Conservation (phyloP, 805 yeast species). For the Ogataea saltuana region DNA sequence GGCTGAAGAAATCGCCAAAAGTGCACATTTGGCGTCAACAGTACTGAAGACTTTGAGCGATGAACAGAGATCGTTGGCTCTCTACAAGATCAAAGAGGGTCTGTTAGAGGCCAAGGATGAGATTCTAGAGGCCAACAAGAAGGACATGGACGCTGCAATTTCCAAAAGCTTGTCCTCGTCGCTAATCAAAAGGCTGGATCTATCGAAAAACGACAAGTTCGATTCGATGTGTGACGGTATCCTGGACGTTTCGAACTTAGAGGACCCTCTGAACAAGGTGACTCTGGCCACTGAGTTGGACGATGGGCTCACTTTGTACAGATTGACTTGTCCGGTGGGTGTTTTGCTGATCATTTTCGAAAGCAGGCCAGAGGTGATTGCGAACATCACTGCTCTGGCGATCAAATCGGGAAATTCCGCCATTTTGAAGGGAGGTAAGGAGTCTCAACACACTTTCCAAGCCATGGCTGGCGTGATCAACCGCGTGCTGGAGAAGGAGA, state of each 20-base stretch:
- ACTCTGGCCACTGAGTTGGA: slow-evolving; percentile 84
- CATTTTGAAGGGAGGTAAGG: slow-evolving; percentile 96
- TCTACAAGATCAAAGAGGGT: slow-evolving; percentile 70
- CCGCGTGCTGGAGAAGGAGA: slow-evolving; percentile 51
- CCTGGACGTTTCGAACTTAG: slow-evolving; percentile 82
- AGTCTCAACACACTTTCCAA: slow-evolving; percentile 79
- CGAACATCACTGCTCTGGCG: slow-evolving; percentile 93
- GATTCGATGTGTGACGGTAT: slow-evolving; percentile 95
- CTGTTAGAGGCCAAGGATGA: slow-evolving; percentile 56
- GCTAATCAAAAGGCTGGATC: slow-evolving; percentile 79
- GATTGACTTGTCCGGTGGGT: slow-evolving; percentile 94
- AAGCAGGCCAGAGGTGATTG: slow-evolving; percentile 97
- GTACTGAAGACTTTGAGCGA: slow-evolving; percentile 75
- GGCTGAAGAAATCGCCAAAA: slow-evolving; percentile 78
- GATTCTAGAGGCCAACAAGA: slow-evolving; percentile 70
- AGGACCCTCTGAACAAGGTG: slow-evolving; percentile 90
- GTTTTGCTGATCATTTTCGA: slow-evolving; percentile 91
- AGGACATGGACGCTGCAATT: slow-evolving; percentile 72
- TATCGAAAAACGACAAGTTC: slow-evolving; percentile 78
- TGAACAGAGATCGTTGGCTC: slow-evolving; percentile 70
- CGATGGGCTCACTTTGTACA: slow-evolving; percentile 79
- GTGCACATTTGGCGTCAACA: slow-evolving; percentile 83
- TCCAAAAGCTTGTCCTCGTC: slow-evolving; percentile 64
- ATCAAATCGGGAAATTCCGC: slow-evolving; percentile 97
- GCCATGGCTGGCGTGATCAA: slow-evolving; percentile 75